A percentile compares a stretch with the other conserved stretches of the same genome.
Evolutionary conservation across 1,139 yeast species (phyloP).

Genomic region (Candida sp.): DNA sequence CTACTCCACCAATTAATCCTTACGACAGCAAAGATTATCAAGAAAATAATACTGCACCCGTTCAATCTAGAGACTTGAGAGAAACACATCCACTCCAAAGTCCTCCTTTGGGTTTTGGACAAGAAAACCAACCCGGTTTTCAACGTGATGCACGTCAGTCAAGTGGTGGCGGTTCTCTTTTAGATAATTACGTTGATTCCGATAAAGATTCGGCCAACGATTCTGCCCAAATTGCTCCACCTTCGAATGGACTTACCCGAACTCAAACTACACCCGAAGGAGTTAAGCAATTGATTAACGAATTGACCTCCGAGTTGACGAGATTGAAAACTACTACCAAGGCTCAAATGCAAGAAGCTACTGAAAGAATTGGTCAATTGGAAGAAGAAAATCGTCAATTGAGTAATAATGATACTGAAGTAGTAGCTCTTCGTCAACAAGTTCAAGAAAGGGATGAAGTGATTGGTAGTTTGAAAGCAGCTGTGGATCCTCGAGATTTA

Average conservation of each 20-base stretch:
- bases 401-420: constrained; percentile 12
- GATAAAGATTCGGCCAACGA: neutral
- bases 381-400: constrained; percentile 41
- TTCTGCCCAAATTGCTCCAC: neutral
- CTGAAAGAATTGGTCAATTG: constrained; percentile 44
- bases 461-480: constrained; percentile 31
- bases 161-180: neutral
- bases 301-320: constrained; percentile 45
- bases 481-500: constrained; percentile 31
- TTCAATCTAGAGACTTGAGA: neutral
- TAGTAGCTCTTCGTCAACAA: constrained; percentile 18
- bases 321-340: constrained; percentile 45
- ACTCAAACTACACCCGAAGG: constrained; percentile 5
- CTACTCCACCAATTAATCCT: neutral
- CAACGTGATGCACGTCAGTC: neutral
- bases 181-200: neutral
- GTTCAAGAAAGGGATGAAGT: constrained; percentile 31
- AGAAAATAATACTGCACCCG: neutral
- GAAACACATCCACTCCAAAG: neutral
- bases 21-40: neutral
- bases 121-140: neutral
- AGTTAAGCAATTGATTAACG: constrained; percentile 34
- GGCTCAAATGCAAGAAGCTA: constrained; percentile 51
- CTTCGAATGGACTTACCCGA: constrained; percentile 3
- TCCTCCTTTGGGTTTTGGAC: neutral